Conservation (phyloP, 2,329 filamentous ascomycete genomes). For the Cladosporium colombiae region DNA sequence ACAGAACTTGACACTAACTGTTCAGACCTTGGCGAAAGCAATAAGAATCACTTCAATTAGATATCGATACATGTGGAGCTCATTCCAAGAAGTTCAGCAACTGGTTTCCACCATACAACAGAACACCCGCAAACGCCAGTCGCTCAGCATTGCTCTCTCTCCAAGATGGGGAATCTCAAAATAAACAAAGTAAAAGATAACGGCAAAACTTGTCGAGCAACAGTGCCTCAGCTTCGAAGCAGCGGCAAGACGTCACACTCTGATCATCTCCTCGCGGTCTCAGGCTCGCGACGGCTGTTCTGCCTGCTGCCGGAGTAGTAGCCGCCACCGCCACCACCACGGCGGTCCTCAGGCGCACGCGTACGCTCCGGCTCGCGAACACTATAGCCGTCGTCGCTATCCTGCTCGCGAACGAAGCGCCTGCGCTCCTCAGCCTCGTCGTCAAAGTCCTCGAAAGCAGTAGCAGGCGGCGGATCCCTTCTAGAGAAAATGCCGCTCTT, state of each 20-base stretch:
- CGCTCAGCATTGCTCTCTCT: constrained; percentile 4
- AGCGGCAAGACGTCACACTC: neutral
- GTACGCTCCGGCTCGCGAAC: constrained; percentile 15
- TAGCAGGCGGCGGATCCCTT: constrained; percentile 45
- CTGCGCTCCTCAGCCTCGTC: constrained; percentile 38
- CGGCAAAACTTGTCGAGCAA: neutral
- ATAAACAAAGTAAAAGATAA: neutral
- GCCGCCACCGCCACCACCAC: constrained; percentile 8
- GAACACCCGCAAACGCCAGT: neutral
- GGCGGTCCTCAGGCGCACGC: constrained; percentile 16
- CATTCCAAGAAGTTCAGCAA: neutral
- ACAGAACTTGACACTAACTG: neutral
- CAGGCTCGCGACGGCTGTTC: neutral
- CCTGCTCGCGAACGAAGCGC: constrained; percentile 19
- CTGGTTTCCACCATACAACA: neutral
- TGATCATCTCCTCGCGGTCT: constrained; percentile 5
- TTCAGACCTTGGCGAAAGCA: neutral
- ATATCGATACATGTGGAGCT: neutral
- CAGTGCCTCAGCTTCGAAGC: neutral
- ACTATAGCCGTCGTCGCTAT: neutral
- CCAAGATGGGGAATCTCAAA: constrained; percentile 9
- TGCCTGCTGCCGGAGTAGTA: neutral
- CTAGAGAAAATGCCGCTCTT: constrained; percentile 36
- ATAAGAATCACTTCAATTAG: neutral
- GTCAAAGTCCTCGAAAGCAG: constrained; percentile 49